phyloP scores from a whole-genome alignment of 345 rosid genomes.

The Orychophragmus violaceus region DNA sequence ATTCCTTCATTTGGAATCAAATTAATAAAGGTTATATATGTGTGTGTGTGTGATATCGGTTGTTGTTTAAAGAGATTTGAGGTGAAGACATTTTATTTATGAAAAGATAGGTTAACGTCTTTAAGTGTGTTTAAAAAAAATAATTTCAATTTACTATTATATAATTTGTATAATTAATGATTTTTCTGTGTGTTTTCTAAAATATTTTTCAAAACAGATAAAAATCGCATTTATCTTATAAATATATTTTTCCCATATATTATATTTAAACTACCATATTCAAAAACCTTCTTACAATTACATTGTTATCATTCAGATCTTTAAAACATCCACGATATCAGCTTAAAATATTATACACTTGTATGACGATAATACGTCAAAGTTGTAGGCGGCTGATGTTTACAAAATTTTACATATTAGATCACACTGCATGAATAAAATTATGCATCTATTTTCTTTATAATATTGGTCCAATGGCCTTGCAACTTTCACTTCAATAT shows the following conservation, averaged over 20 bases:
- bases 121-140: too few relatives aligned
- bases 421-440: not conserved
- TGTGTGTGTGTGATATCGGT: too few relatives aligned
- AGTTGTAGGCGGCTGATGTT: not conserved
- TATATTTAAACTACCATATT: too few relatives aligned
- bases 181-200: not conserved
- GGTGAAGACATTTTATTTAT: not conserved
- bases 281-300: too few relatives aligned
- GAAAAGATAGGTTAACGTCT: too few relatives aligned
- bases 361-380: not conserved
- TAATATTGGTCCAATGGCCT: not conserved
- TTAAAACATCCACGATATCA: too few relatives aligned
- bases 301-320: too few relatives aligned
- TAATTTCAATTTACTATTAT: too few relatives aligned
- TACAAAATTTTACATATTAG: not conserved
- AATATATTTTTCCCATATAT: too few relatives aligned
- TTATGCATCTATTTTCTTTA: not conserved
- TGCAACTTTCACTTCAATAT: not conserved
- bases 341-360: too few relatives aligned
- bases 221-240: too few relatives aligned
- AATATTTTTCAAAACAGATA: too few relatives aligned
- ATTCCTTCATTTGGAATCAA: not conserved
- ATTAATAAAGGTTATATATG: not conserved
- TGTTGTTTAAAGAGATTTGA: not conserved
- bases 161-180: not conserved